phyloP scores from a whole-genome alignment of 495 filamentous ascomycete genomes.

The Cudoniella acicularis region DNA sequence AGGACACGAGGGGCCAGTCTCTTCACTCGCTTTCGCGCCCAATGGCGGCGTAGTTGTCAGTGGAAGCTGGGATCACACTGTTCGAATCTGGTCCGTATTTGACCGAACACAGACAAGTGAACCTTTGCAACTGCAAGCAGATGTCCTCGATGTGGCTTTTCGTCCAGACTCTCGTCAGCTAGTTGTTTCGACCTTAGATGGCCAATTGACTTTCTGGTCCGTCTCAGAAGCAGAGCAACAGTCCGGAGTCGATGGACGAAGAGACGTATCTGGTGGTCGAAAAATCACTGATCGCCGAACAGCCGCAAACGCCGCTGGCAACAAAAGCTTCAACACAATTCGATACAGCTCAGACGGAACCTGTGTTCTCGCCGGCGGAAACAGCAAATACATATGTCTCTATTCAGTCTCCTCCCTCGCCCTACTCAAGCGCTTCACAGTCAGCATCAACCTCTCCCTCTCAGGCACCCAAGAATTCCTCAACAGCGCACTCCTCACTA shows the following conservation, averaged over 20 bases:
- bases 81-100: conserved; percentile 94
- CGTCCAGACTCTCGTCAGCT: conserved; percentile 88
- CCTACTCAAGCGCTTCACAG: conserved; percentile 89
- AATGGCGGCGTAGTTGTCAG: conserved; percentile 79
- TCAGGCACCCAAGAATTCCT: conserved; percentile 96
- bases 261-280: conserved; percentile 89
- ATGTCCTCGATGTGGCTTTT: conserved; percentile 83
- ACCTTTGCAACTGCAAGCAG: conserved; percentile 83
- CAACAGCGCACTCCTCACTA: conserved; percentile 85
- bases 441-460: conserved; percentile 87
- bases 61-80: conserved; percentile 93
- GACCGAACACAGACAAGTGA: conserved; percentile 90
- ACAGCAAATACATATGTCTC: conserved; percentile 95
- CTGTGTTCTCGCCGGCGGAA: conserved; percentile 85
- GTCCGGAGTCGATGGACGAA: conserved; percentile 76
- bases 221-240: conserved; percentile 81
- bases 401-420: conserved; percentile 88
- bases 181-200: conserved; percentile 88
- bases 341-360: conserved; percentile 87
- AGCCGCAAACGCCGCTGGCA: conserved; percentile 84
- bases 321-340: conserved; percentile 84
- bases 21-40: conserved; percentile 80
- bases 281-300: conserved; percentile 82
- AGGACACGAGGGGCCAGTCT: conserved; percentile 91
- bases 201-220: conserved; percentile 93